Percentiles rank a stretch among this genome's conserved stretches.
Evolutionary conservation across 148 eudicot genomes (phyloP).

Genomic region (Silene latifolia): DNA sequence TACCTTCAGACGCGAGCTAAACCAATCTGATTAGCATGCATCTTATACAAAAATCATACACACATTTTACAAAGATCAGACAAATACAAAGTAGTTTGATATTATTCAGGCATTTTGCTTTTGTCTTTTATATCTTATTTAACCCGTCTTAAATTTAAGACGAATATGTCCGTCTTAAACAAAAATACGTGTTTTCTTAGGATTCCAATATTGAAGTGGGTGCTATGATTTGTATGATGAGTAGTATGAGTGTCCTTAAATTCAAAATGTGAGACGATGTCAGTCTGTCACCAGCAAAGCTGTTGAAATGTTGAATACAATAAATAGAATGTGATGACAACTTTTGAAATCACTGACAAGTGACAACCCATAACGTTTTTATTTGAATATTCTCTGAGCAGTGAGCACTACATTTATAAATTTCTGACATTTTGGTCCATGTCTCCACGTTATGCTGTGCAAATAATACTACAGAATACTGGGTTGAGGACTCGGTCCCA

Average conservation of each 20-base stretch:
- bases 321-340: conserved; percentile 12
- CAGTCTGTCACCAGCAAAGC: not conserved
- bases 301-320: conserved; percentile 3
- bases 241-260: not conserved
- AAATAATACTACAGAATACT: not conserved
- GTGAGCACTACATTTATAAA: not conserved
- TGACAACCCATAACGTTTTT: conserved; percentile 2
- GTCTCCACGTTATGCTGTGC: not conserved
- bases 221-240: no score
- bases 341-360: not conserved
- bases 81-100: no score
- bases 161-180: no score
- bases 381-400: conserved; percentile 7
- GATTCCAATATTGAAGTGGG: no score
- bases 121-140: no score
- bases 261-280: not conserved
- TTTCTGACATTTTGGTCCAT: not conserved
- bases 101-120: no score
- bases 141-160: no score
- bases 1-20: no score
- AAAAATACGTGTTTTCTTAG: no score
- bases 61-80: no score
- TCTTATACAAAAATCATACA: no score
- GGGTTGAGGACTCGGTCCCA: not conserved
- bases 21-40: no score